phyloP scores from a whole-genome alignment of 1,284 basidiomycete genomes.

The Marasmius fiardii region DNA sequence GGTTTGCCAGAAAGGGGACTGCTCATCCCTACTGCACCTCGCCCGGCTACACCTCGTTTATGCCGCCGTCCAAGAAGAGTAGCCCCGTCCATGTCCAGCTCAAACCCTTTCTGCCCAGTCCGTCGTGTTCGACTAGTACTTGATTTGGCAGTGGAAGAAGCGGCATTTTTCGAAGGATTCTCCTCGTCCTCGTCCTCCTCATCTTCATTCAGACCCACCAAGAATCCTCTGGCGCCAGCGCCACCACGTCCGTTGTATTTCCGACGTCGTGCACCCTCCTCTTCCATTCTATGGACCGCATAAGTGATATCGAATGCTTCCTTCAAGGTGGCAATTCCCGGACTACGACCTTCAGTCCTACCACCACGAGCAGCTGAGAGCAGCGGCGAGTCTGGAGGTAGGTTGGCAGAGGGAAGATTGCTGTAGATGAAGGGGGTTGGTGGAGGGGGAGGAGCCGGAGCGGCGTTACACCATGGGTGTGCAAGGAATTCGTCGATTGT shows the following conservation, averaged over 20 bases:
- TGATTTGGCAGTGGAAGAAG: conserved; percentile 24
- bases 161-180: conserved; percentile 33
- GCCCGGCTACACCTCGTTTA: conserved; percentile 31
- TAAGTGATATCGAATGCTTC: conserved; percentile 99
- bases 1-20: conserved; percentile 37
- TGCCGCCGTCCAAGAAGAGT: conserved; percentile 79
- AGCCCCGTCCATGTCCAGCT: conserved; percentile 81
- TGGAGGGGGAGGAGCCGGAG: conserved; percentile 56
- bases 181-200: conserved; percentile 60
- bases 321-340: conserved; percentile 89
- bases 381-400: conserved; percentile 88
- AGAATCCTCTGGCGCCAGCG: conserved; percentile 77
- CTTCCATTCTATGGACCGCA: conserved; percentile 98
- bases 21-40: conserved; percentile 24
- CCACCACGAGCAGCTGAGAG: conserved; percentile 78
- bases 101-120: conserved; percentile 49
- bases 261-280: conserved; percentile 86
- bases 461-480: conserved; percentile 92
- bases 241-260: conserved; percentile 78
- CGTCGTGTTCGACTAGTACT: conserved; percentile 18
- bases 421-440: conserved; percentile 56
- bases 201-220: conserved; percentile 90
- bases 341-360: conserved; percentile 81
- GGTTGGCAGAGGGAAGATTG: conserved; percentile 22
- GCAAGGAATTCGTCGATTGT: conserved; percentile 98